These are phyloP conservation scores for Ustilago hordei DNA, from an alignment of 1,284 basidiomycete genomes.

Conservation along the genomic window DNA sequence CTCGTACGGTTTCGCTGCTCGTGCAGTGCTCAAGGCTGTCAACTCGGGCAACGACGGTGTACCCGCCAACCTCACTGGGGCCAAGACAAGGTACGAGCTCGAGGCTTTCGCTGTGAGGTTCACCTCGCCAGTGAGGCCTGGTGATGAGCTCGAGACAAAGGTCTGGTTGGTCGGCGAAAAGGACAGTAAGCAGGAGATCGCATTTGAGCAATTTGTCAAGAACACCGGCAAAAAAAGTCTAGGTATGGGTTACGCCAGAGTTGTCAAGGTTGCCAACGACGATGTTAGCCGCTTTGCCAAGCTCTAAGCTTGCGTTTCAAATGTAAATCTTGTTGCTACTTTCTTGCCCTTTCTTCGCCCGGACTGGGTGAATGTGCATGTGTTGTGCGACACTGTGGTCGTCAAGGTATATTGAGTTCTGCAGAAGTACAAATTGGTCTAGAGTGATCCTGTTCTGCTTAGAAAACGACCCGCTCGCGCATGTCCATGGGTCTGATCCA, in stretches of 20 bases:
- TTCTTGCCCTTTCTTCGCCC: neutral
- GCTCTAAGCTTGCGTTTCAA: slow-evolving; percentile 12
- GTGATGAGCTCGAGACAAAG: slow-evolving; percentile 57
- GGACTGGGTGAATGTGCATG: neutral
- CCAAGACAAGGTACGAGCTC: slow-evolving; percentile 28
- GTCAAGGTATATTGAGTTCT: slow-evolving; percentile 2
- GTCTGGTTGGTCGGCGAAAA: slow-evolving; percentile 59
- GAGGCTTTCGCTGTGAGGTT: slow-evolving; percentile 55
- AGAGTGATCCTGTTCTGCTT: neutral
- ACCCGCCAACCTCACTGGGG: slow-evolving; percentile 29
- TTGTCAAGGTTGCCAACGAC: slow-evolving; percentile 35
- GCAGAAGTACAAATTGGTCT: neutral
- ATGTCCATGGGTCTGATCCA: slow-evolving; percentile 60
- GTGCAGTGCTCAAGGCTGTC: slow-evolving; percentile 57
- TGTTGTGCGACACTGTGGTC: neutral
- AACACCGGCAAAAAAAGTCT: slow-evolving; percentile 57
- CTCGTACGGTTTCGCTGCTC: slow-evolving; percentile 57
- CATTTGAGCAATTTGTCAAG: slow-evolving; percentile 59
- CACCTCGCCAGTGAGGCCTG: slow-evolving; percentile 60
- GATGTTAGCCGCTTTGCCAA: slow-evolving; percentile 34
- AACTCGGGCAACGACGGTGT: slow-evolving; percentile 46
- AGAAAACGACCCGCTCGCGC: slow-evolving; percentile 52
- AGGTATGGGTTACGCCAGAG: slow-evolving; percentile 55
- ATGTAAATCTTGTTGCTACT: neutral
- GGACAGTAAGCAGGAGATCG: slow-evolving; percentile 48